phyloP scores from a whole-genome alignment of 1,284 basidiomycete genomes.

The Bjerkandera adusta region DNA sequence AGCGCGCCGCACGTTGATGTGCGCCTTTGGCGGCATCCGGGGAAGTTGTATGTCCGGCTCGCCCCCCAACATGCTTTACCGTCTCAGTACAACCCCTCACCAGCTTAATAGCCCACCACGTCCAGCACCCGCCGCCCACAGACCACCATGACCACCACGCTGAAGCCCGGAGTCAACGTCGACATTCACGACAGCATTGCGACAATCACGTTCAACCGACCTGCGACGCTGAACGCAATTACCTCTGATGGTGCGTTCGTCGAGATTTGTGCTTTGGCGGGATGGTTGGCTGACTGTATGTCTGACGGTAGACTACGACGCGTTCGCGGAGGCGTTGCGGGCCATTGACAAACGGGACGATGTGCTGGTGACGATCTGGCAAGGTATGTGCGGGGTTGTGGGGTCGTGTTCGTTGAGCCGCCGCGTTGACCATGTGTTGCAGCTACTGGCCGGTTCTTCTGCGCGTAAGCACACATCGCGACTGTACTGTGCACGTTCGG shows the following conservation, averaged over 20 bases:
- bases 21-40: too few relatives aligned
- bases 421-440: neutral
- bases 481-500: constrained; percentile 28
- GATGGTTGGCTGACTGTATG: neutral
- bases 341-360: constrained; percentile 59
- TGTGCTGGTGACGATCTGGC: constrained; percentile 64
- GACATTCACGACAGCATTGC: constrained; percentile 58
- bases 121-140: neutral
- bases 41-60: too few relatives aligned
- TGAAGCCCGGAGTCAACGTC: constrained; percentile 44
- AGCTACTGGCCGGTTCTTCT: constrained; percentile 73
- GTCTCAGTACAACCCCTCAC: too few relatives aligned
- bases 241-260: constrained; percentile 45
- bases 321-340: constrained; percentile 54
- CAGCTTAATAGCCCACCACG: too few relatives aligned
- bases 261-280: neutral
- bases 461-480: constrained; percentile 51
- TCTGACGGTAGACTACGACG: constrained; percentile 52
- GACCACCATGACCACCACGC: neutral
- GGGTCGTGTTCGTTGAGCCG: neutral
- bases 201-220: constrained; percentile 65
- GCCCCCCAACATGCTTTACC: too few relatives aligned
- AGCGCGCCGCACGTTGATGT: too few relatives aligned
- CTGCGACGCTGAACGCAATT: constrained; percentile 58
- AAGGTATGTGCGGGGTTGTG: constrained; percentile 42